These are phyloP conservation scores for Colletotrichum chlorophyti DNA, from an alignment of 2,329 filamentous ascomycete genomes.

Conservation along the genomic window DNA sequence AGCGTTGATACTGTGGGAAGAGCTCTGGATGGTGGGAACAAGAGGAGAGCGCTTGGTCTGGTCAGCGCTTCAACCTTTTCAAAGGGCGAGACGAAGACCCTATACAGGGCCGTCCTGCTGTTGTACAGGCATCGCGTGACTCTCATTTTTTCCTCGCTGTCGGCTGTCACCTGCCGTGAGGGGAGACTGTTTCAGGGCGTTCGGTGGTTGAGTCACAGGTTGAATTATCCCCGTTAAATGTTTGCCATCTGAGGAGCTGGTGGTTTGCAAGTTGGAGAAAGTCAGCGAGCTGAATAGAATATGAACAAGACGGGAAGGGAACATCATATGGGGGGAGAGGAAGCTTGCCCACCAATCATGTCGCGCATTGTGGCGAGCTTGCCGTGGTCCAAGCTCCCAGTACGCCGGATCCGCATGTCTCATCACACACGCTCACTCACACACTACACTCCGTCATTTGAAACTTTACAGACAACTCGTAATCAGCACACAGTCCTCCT, in stretches of 20 bases:
- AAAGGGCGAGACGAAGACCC: conserved; percentile 51
- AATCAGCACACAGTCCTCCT: neutral
- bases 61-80: conserved; percentile 36
- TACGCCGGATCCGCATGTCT: neutral
- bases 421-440: neutral
- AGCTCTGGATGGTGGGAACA: conserved; percentile 1
- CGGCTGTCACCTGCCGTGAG: neutral
- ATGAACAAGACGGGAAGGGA: neutral
- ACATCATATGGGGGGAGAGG: neutral
- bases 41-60: conserved; percentile 32
- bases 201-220: neutral
- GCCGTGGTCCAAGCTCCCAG: conserved; percentile 22
- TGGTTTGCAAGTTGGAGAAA: neutral
- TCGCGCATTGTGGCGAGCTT: conserved; percentile 16
- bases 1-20: neutral
- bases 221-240: neutral
- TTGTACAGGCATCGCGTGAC: conserved; percentile 47
- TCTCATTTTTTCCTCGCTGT: conserved; percentile 42
- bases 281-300: too few relatives aligned
- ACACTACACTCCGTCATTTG: neutral
- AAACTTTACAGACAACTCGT: neutral
- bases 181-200: neutral
- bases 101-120: conserved; percentile 52
- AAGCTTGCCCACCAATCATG: conserved; percentile 20
- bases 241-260: neutral